Base-by-base conservation (phyloP, 164 flowering plant genomes). In the Nymphaea thermarum region DNA sequence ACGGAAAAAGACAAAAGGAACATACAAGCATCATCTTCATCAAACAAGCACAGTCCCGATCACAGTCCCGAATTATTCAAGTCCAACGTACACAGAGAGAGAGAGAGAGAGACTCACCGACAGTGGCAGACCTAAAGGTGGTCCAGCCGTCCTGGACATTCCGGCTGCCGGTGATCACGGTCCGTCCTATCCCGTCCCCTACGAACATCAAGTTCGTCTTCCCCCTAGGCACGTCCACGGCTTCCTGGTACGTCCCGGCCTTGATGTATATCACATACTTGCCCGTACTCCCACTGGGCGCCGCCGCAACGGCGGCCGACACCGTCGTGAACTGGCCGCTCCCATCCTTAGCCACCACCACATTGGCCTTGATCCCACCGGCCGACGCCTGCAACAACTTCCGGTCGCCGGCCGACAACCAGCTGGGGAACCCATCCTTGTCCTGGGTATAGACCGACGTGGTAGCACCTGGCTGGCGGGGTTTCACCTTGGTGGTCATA, bases 341-440 rank as follows among this genome's bases (percentile, higher is more conserved):
- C 1, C 92, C 92, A 67, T 87, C 89, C 61, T 80, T 43, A 7
- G 88, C 87, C 67, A 87, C 92, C 4, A 83, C 81, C 6, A 73
- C 85, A 60, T 83, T 70, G 3, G 91, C 83, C 18, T 1, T 76
- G 57, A 76, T 16, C 2, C 42, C 73, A 0, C 60, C 71, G 25
- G 25, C 55, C 0, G 47, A 3, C 1, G 44, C 7, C 0, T 68
- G 79, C 77, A 82, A 67, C 1, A 85, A 76, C 73, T 67, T 75
- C 8, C 86, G 62, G 61, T 84, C 84, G 0, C 68, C 62, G 1
- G 69, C 77, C 0, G 77, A 44, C 15, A 81, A 6, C 89, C 89
- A 84, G 0, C 64, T 25, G 0, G 91, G 88, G 60, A 11, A 77
- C 10, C 78, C 76, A 2, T 74, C 71, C 0, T 67, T 66, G 6